Percentiles rank a stretch among this genome's conserved stretches.
Conservation (phyloP, 805 yeast genomes). For the Candida andamanensis region DNA sequence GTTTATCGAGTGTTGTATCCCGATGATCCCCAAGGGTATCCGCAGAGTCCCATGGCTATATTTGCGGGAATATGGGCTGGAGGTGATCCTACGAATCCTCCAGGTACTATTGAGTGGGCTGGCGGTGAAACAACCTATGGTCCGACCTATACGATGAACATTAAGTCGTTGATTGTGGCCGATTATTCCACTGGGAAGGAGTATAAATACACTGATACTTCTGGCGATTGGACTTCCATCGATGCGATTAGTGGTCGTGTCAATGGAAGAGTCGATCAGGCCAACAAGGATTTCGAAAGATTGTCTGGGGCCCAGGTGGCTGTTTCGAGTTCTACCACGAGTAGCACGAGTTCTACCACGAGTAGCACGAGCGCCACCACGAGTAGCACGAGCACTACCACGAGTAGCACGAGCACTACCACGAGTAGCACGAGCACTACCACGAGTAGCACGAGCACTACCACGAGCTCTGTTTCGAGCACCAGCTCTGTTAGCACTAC, state of each 20-base stretch:
- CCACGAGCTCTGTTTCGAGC: background rate
- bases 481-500: constrained; percentile 2
- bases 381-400: constrained; percentile 2
- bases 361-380: constrained; percentile 2
- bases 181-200: constrained; percentile 64
- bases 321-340: background rate
- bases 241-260: constrained; percentile 53
- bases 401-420: constrained; percentile 1
- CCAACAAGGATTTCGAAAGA: constrained; percentile 26
- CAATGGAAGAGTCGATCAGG: constrained; percentile 51
- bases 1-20: constrained; percentile 60
- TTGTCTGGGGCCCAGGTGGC: constrained; percentile 29
- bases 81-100: constrained; percentile 60
- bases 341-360: constrained; percentile 2
- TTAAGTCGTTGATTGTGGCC: constrained; percentile 55
- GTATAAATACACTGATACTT: constrained; percentile 49
- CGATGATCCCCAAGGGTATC: constrained; percentile 61
- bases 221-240: constrained; percentile 61
- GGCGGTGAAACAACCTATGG: constrained; percentile 68
- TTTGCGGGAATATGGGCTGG: constrained; percentile 77
- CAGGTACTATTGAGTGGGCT: constrained; percentile 78
- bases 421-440: constrained; percentile 3
- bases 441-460: constrained; percentile 1
- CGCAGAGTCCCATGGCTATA: constrained; percentile 84
- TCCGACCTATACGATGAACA: constrained; percentile 66